Conservation (phyloP, 2,329 filamentous ascomycete genomes). For the Neofusicoccum kwambonambiense region DNA sequence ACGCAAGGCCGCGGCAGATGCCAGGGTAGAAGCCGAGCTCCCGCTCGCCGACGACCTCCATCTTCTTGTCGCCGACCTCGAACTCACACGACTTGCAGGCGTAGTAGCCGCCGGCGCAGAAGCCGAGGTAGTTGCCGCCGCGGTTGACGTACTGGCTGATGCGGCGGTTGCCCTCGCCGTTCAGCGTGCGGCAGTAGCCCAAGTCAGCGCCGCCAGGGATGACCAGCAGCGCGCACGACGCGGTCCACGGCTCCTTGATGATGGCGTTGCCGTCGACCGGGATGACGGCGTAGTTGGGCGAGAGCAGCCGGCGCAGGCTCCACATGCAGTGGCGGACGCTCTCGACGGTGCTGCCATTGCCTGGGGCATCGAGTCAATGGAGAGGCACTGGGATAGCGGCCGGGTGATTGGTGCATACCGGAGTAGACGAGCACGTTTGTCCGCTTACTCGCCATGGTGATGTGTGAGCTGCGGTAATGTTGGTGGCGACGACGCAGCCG, state of each 20-base stretch:
- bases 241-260: constrained; percentile 86
- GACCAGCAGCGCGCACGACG: constrained; percentile 83
- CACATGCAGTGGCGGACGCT: constrained; percentile 88
- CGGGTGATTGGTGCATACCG: constrained; percentile 53
- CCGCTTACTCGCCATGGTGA: constrained; percentile 62
- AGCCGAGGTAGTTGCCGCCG: constrained; percentile 82
- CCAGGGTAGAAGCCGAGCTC: constrained; percentile 90
- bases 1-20: constrained; percentile 80
- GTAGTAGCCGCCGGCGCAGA: constrained; percentile 96
- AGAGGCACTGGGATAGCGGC: not conserved
- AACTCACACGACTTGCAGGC: constrained; percentile 82
- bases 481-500: constrained; percentile 26
- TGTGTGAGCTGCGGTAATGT: constrained; percentile 23
- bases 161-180: constrained; percentile 80
- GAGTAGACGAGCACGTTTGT: constrained; percentile 94
- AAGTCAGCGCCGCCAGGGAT: constrained; percentile 93
- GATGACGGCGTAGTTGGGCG: constrained; percentile 89
- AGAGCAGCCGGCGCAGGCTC: constrained; percentile 79
- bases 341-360: constrained; percentile 80
- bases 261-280: constrained; percentile 75
- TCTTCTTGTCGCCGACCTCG: constrained; percentile 74
- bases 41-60: constrained; percentile 82
- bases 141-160: constrained; percentile 83
- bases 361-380: constrained; percentile 44
- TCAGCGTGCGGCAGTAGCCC: constrained; percentile 82